Evolutionary conservation across 345 rosid genomes (phyloP).

Genomic region (Eucalyptus marginata): DNA sequence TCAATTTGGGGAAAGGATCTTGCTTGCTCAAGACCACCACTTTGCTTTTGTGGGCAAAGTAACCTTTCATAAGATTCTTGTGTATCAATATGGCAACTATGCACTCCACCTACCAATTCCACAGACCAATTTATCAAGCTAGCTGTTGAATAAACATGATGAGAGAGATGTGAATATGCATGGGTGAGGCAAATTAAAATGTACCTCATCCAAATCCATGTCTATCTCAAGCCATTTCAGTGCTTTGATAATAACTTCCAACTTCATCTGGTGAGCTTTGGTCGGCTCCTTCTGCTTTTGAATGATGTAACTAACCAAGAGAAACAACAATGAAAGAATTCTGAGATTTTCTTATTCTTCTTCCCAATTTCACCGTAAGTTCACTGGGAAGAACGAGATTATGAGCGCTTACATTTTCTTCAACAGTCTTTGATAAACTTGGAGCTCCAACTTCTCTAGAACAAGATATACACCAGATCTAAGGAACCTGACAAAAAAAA

Average conservation of each 20-base stretch:
- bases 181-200: neutral
- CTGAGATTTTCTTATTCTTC: neutral
- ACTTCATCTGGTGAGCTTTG: conserved; percentile 93
- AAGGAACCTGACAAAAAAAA: conserved; percentile 39
- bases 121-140: neutral
- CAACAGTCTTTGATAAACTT: conserved; percentile 85
- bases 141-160: neutral
- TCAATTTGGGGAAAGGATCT: conserved; percentile 82
- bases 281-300: conserved; percentile 78
- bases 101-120: conserved; percentile 65
- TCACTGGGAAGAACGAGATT: neutral
- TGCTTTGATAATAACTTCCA: conserved; percentile 84
- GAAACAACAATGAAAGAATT: neutral
- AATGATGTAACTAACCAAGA: conserved; percentile 48
- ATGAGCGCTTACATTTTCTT: conserved; percentile 70
- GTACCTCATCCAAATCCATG: conserved; percentile 93
- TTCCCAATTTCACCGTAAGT: neutral
- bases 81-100: conserved; percentile 74
- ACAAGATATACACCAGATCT: conserved; percentile 96
- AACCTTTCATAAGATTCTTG: conserved; percentile 86
- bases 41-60: conserved; percentile 92
- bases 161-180: neutral
- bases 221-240: conserved; percentile 87
- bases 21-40: conserved; percentile 96
- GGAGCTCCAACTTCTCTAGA: conserved; percentile 95